Percentiles rank a stretch among this genome's conserved stretches.
phyloP scores from a whole-genome alignment of 305 asterid species.

The Rubia tinctorum region DNA sequence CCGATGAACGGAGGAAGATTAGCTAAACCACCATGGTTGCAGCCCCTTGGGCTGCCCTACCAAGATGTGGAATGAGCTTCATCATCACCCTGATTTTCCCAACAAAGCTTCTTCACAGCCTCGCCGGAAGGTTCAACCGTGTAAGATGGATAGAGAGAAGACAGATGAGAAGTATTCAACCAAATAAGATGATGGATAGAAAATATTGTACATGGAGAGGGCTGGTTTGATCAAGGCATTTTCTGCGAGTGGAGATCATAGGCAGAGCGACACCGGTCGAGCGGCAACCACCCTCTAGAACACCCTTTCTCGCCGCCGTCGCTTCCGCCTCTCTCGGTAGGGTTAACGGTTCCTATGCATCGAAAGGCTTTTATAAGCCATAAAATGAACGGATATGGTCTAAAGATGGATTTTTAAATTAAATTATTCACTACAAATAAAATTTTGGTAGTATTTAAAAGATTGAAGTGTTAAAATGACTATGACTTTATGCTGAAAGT shows the following conservation, averaged over 20 bases:
- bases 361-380: neutral
- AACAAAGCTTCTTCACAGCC: neutral
- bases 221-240: neutral
- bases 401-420: too few species aligned
- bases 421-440: too few species aligned
- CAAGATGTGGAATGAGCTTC: slow-evolving; percentile 8
- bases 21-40: slow-evolving; percentile 19
- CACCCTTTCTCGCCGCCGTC: slow-evolving; percentile 5
- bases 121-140: neutral
- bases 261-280: slow-evolving; percentile 21
- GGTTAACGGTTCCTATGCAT: too few species aligned
- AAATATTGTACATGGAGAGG: neutral
- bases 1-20: neutral
- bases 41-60: slow-evolving; percentile 23
- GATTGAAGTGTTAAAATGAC: too few species aligned
- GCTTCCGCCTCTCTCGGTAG: neutral
- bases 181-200: too few species aligned
- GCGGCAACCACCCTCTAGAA: slow-evolving; percentile 41
- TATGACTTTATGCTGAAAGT: too few species aligned
- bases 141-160: too few species aligned
- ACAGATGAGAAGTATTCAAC: too few species aligned
- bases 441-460: too few species aligned
- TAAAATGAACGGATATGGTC: neutral
- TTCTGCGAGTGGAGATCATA: slow-evolving; percentile 17
- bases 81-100: neutral